phyloP scores from a whole-genome alignment of 805 yeast genomes.

The Candida odintsovae region DNA sequence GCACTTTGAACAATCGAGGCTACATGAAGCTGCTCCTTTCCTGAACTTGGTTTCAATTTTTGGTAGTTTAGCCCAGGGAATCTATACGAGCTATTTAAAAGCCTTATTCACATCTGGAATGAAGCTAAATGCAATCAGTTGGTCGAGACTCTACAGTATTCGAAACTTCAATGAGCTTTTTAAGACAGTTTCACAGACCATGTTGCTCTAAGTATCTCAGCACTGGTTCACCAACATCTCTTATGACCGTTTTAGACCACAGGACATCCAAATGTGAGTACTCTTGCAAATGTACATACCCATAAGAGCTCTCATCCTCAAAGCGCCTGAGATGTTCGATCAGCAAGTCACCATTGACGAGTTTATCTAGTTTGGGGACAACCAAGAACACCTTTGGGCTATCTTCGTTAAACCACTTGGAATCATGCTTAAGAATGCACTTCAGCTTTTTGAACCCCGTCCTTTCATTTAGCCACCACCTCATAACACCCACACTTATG shows the following conservation, averaged over 20 bases:
- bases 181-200: background rate
- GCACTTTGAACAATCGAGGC: too few species aligned
- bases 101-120: too few species aligned
- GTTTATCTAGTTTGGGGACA: conserved; percentile 64
- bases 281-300: conserved; percentile 38
- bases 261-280: conserved; percentile 88
- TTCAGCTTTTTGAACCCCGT: conserved; percentile 35
- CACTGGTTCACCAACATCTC: conserved; percentile 51
- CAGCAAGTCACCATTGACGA: conserved; percentile 72
- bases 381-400: conserved; percentile 62
- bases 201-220: background rate
- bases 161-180: background rate
- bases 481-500: conserved; percentile 75
- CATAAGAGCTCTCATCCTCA: conserved; percentile 38
- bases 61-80: too few species aligned
- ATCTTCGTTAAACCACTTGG: conserved; percentile 45
- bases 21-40: too few species aligned
- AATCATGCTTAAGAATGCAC: conserved; percentile 44
- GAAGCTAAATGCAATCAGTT: too few species aligned
- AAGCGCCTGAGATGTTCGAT: conserved; percentile 54
- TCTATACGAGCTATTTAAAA: too few species aligned
- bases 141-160: too few species aligned
- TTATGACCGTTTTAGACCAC: conserved; percentile 81
- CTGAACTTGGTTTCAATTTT: too few species aligned
- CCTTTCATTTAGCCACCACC: conserved; percentile 78